These are phyloP conservation scores for Mycena filopes DNA, from an alignment of 768 basidiomycete species.

Conservation along the genomic window DNA sequence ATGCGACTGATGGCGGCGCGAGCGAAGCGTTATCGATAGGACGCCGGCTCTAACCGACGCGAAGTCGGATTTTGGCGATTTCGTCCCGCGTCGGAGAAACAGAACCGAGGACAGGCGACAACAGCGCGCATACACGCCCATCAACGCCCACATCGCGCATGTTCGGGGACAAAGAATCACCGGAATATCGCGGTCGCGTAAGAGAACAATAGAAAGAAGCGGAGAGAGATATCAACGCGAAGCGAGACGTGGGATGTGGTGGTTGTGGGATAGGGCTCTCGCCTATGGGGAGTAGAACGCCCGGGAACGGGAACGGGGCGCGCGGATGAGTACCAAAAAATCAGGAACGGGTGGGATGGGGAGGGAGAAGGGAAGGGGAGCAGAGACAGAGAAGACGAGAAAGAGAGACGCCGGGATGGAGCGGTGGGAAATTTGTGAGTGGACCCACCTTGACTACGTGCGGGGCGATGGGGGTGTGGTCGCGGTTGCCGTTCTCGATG, in stretches of 20 bases:
- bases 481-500: slow-evolving; percentile 88
- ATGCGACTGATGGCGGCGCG: too few species aligned
- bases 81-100: too few species aligned
- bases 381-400: background rate
- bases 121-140: background rate
- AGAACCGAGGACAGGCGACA: slow-evolving; percentile 10
- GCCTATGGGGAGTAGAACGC: too few species aligned
- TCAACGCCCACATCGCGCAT: slow-evolving; percentile 15
- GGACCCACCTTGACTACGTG: slow-evolving; percentile 83
- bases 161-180: background rate
- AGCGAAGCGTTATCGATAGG: too few species aligned
- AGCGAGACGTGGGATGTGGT: background rate
- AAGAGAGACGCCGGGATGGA: background rate
- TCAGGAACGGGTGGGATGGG: too few species aligned
- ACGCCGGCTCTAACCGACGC: too few species aligned
- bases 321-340: background rate
- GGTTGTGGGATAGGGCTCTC: background rate
- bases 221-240: background rate
- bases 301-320: background rate
- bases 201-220: background rate
- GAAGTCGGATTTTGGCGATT: too few species aligned
- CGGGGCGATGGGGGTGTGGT: slow-evolving; percentile 76
- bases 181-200: background rate
- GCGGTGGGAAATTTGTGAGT: slow-evolving; percentile 3
- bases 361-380: background rate